Conservation (phyloP, 2,329 filamentous ascomycete genomes). For the Aspergillus spinulosporus region DNA sequence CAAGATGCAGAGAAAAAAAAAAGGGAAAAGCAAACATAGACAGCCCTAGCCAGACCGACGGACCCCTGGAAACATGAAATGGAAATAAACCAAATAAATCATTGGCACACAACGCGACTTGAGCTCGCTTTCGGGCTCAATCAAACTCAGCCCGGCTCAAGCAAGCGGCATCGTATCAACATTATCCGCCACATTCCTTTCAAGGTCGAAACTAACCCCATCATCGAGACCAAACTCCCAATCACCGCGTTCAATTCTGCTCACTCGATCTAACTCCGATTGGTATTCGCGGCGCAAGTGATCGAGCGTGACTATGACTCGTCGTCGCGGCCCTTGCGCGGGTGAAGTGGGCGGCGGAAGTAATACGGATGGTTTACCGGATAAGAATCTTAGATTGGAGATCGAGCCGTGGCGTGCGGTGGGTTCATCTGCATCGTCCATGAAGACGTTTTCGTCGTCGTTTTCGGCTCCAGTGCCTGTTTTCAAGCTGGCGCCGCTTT, state of each 20-base stretch:
- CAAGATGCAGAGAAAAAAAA: not conserved
- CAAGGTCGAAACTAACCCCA: conserved; percentile 14
- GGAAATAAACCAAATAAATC: conserved; percentile 3
- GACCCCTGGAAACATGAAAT: not conserved
- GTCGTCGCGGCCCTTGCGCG: conserved; percentile 47
- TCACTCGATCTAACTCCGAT: conserved; percentile 82
- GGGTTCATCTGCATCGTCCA: conserved; percentile 38
- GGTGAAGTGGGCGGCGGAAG: not conserved
- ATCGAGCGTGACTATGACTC: conserved; percentile 78
- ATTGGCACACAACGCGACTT: not conserved
- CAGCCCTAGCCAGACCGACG: not conserved
- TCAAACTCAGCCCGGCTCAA: not conserved
- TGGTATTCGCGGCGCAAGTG: conserved; percentile 89
- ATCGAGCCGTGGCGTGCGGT: conserved; percentile 20
- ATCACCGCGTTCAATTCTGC: conserved; percentile 82
- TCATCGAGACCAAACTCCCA: conserved; percentile 66
- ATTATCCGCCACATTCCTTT: conserved; percentile 29
- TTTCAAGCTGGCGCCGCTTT: conserved; percentile 32
- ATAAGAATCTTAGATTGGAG: conserved; percentile 22
- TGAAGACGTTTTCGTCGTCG: conserved; percentile 41
- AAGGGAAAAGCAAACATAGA: too few relatives aligned
- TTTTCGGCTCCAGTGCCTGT: conserved; percentile 30
- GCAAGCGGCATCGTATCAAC: conserved; percentile 40
- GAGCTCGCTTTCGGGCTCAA: too few relatives aligned
- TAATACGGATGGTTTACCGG: conserved; percentile 27